Evolutionary conservation across 2,329 filamentous ascomycete species (phyloP), one percentile per base, ranked within the genome.

Genomic region (Paecilomyces variotii): DNA sequence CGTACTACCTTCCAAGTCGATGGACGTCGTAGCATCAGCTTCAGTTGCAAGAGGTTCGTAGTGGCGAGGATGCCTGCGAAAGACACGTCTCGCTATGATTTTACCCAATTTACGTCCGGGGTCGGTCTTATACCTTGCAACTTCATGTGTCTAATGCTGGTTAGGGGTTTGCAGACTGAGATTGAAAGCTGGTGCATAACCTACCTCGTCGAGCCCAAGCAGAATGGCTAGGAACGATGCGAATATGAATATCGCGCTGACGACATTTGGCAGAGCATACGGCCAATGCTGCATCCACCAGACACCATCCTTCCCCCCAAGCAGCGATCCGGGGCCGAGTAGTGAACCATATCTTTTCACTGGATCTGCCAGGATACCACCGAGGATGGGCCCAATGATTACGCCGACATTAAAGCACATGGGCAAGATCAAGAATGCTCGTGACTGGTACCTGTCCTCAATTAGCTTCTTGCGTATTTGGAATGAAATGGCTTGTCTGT

Each of bases 401-500:
- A 84, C 78, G 11, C 84, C 84, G 24, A 86, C 79, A 64, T 89
- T 89, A 72, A 89, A 87, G 54, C 86, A 87, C 81, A 91, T 87
- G 0, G 84, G 83, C 57, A 86, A 63, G 7, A 87, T 73, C 35
- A 86, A 67, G 60, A 87, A 86, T 0, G 84, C 83, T 55, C 82
- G 74, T 30, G 76, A 77, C 68, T 79, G 77, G 58, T 74, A 79
- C 57, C 74, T 76, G n/a, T 45, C 24, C n/a, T 45, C 39, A 6
- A 45, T 45, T 45, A 45, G 39, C 19, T 45, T 45, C n/a, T 7
- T 9, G 14, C 4, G 14, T 9, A 9, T 45, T 45, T 24, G 5
- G 9, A 7, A n/a, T 9, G 7, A 14, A 45, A n/a, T 45, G 1
- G 19, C 5, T 14, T 19, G 2, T 45, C 39, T 14, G 9, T 32